Evolutionary conservation across 78 protist species (phyloP).

Genomic region (Dictyostelium discoideum): DNA sequence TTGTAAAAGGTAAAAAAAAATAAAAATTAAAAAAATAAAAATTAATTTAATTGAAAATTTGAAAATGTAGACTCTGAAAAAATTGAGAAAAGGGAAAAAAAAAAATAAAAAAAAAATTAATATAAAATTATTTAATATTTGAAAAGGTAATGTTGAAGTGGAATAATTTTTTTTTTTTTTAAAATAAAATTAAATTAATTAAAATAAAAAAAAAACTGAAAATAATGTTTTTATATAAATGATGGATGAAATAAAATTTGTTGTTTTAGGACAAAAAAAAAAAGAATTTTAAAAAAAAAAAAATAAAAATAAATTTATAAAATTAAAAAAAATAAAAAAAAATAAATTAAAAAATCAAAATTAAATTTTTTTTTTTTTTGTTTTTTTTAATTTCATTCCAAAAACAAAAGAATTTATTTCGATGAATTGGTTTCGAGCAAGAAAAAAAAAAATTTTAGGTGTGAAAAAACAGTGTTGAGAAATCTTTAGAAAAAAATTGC

Average conservation of each 20-base stretch:
- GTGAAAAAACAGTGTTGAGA: not conserved
- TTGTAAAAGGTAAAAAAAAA: not conserved
- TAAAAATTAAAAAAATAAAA: not conserved
- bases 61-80: not conserved
- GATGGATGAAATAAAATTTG: not conserved
- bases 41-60: not conserved
- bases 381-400: not conserved
- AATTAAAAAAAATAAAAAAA: too few species aligned
- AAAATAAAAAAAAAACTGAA: not conserved
- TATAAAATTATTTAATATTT: too few species aligned
- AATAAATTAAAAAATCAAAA: too few species aligned
- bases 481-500: too few species aligned
- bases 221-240: not conserved
- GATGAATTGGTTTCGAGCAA: not conserved
- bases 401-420: not conserved
- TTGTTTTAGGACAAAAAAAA: not conserved
- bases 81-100: not conserved
- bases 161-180: too few species aligned
- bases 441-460: too few species aligned
- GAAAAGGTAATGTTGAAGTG: not conserved
- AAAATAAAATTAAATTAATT: too few species aligned
- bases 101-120: too few species aligned
- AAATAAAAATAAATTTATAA: too few species aligned
- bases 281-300: too few species aligned
- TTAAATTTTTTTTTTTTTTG: too few species aligned